Percentiles rank a stretch among this genome's conserved stretches.
phyloP scores from a whole-genome alignment of 2,329 filamentous ascomycete species.

The Metarhizium robertsii region DNA sequence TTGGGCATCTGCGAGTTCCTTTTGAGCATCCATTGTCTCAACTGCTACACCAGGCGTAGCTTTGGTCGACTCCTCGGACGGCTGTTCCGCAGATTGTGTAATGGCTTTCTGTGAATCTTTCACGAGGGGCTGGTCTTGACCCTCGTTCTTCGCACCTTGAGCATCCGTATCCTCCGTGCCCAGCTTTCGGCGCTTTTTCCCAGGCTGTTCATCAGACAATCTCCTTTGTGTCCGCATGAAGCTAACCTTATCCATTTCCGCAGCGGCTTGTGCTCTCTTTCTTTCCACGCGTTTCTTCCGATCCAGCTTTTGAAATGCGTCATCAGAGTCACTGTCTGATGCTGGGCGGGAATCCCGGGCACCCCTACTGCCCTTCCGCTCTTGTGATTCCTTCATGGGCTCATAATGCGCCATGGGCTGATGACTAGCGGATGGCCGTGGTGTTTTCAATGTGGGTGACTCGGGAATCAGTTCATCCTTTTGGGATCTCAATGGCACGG shows the following conservation, averaged over 20 bases:
- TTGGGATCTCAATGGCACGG: slow-evolving; percentile 12
- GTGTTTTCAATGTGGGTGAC: slow-evolving; percentile 21
- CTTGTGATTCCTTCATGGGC: slow-evolving; percentile 36
- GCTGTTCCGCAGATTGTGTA: slow-evolving; percentile 15
- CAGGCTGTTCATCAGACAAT: slow-evolving; percentile 13
- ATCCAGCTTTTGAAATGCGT: slow-evolving; percentile 21
- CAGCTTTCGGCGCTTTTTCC: slow-evolving; percentile 18
- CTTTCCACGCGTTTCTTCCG: slow-evolving; percentile 26
- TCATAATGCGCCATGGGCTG: slow-evolving; percentile 34
- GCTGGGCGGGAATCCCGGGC: slow-evolving; percentile 14
- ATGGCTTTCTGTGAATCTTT: slow-evolving; percentile 16
- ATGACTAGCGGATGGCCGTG: slow-evolving; percentile 13
- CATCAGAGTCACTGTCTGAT: slow-evolving; percentile 25
- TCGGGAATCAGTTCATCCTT: slow-evolving; percentile 26
- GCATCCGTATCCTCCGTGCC: not conserved
- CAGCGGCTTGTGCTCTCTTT: slow-evolving; percentile 29
- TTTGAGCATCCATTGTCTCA: not conserved
- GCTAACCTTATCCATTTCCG: slow-evolving; percentile 31
- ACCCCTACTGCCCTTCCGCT: slow-evolving; percentile 23
- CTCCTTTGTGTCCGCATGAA: slow-evolving; percentile 18
- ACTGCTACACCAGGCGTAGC: slow-evolving; percentile 20
- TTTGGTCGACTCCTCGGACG: slow-evolving; percentile 20
- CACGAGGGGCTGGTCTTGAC: slow-evolving; percentile 4
- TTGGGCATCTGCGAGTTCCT: not conserved
- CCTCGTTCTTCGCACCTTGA: not conserved